These are phyloP conservation scores for Inga leiocalycina DNA, from an alignment of 306 rosid species.

Conservation along the genomic window DNA sequence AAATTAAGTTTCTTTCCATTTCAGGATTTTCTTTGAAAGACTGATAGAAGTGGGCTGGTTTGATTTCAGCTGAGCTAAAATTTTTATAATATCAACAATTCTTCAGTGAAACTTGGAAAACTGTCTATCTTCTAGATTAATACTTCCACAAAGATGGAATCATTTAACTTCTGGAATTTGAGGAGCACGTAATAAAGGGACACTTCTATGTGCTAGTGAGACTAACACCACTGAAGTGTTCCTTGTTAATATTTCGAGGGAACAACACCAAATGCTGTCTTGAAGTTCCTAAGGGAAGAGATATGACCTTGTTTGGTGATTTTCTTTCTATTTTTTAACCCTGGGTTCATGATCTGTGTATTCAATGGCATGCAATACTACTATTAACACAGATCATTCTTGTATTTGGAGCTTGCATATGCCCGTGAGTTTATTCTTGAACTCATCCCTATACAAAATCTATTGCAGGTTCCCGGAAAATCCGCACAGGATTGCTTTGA, in stretches of 20 bases:
- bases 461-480: slow-evolving; percentile 82
- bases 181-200: background rate
- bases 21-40: background rate
- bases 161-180: background rate
- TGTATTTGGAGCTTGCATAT: slow-evolving; percentile 3
- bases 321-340: background rate
- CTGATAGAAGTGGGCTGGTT: background rate
- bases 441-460: slow-evolving; percentile 30
- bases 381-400: background rate
- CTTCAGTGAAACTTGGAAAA: background rate
- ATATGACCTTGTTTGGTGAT: background rate
- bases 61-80: background rate
- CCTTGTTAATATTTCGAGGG: background rate
- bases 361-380: slow-evolving; percentile 17
- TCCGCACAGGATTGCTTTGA: slow-evolving; percentile 92
- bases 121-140: background rate
- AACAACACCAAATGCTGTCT: background rate
- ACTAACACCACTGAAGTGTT: background rate
- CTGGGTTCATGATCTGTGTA: background rate
- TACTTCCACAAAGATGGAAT: background rate
- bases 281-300: background rate
- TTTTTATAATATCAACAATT: background rate
- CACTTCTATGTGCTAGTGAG: background rate
- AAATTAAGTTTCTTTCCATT: background rate
- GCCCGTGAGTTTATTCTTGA: slow-evolving; percentile 3